Evolutionary conservation across 371 early-diverging fungal species (phyloP).

Genomic region (Mortierella sp.): DNA sequence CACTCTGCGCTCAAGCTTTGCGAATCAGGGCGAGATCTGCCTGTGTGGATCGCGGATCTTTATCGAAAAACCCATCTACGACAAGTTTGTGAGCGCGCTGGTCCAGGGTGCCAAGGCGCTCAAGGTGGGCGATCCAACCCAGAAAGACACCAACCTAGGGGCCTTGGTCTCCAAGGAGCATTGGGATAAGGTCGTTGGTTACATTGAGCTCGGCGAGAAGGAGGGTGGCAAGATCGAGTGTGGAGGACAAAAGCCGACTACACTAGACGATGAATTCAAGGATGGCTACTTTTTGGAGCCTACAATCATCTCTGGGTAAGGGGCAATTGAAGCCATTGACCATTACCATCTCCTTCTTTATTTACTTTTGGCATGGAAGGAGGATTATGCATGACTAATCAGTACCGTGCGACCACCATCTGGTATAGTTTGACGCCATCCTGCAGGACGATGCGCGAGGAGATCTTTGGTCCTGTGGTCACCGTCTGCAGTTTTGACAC

Average conservation of each 20-base stretch:
- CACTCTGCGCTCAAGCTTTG: slow-evolving; percentile 65
- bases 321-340: background rate
- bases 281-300: slow-evolving; percentile 77
- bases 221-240: slow-evolving; percentile 74
- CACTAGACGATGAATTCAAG: slow-evolving; percentile 21
- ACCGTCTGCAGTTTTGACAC: slow-evolving; percentile 77
- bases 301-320: slow-evolving; percentile 70
- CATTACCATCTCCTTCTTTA: too few relatives aligned
- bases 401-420: too few relatives aligned
- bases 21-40: slow-evolving; percentile 81
- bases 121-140: slow-evolving; percentile 74
- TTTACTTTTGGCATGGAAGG: background rate
- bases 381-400: too few relatives aligned
- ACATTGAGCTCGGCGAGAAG: slow-evolving; percentile 71
- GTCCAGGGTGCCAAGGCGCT: slow-evolving; percentile 55
- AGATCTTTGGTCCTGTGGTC: slow-evolving; percentile 91
- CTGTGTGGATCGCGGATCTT: slow-evolving; percentile 75
- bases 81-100: slow-evolving; percentile 64
- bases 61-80: slow-evolving; percentile 71
- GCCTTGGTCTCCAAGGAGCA: slow-evolving; percentile 72
- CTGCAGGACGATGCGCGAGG: slow-evolving; percentile 76
- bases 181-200: slow-evolving; percentile 72
- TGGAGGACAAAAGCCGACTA: slow-evolving; percentile 52
- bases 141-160: slow-evolving; percentile 65
- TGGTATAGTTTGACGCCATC: slow-evolving; percentile 60